Percentiles rank a stretch among this genome's conserved stretches.
Conservation (phyloP, 768 basidiomycete genomes). For the Suillus bovinus region DNA sequence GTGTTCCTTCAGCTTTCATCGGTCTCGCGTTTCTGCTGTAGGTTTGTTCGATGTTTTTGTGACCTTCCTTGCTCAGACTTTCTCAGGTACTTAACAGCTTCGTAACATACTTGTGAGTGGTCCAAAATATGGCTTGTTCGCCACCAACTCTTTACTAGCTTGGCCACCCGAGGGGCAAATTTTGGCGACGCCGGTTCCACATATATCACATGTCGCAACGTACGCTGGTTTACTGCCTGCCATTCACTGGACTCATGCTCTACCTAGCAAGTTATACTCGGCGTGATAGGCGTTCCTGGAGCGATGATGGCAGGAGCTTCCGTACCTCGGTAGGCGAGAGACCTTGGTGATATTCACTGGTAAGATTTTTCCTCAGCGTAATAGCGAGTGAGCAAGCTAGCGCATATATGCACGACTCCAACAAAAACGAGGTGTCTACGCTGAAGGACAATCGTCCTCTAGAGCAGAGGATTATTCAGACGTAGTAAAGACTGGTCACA, state of each 20-base stretch:
- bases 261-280: conserved; percentile 54
- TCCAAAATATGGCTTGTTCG: background rate
- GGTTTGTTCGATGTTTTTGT: conserved; percentile 16
- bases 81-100: conserved; percentile 50
- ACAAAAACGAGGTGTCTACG: no score
- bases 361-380: conserved; percentile 22
- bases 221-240: conserved; percentile 22
- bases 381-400: no score
- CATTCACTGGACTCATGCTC: background rate
- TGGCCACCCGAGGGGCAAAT: conserved; percentile 62
- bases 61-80: background rate
- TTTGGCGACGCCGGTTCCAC: conserved; percentile 72
- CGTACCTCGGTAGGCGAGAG: conserved; percentile 51
- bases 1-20: conserved; percentile 53
- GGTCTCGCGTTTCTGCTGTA: conserved; percentile 75
- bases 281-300: conserved; percentile 58
- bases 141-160: conserved; percentile 36
- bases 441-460: no score
- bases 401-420: no score
- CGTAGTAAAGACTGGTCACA: no score
- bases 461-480: no score
- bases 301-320: conserved; percentile 57
- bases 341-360: conserved; percentile 52
- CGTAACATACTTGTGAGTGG: conserved; percentile 52
- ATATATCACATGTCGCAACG: conserved; percentile 75